Base-by-base conservation (phyloP, 345 rosid genomes). In the Sisymbrium altissimum region DNA sequence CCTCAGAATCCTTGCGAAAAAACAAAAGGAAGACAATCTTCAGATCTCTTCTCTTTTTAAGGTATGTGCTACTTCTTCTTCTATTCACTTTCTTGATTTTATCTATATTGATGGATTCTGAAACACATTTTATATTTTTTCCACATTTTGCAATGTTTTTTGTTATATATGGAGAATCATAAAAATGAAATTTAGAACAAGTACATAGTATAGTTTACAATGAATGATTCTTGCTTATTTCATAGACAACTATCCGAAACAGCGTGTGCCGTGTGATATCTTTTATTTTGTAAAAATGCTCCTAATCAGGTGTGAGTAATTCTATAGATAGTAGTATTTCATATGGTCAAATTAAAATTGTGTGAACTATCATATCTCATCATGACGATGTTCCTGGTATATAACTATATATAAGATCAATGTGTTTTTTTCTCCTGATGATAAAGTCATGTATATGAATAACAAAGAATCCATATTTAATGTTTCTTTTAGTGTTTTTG, bases 1-100 rank as follows among this genome's bases (percentile, higher is more conserved):
- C 54, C 56, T 75, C 63, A 68, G 7, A 41, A 68, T 66, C 29
- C 30, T 50, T 43, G 45, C 17, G 63, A 68, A 57, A 36, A 38
- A 48, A 29, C 39, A 15, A 27, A 13, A 60, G 45, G 57, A 72
- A 50, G 30, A 50, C 15, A 60, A 59, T 49, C 46, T 67, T 67
- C 14, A 67, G 15, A 49, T 61, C 10, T 21, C 56, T 54, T 33
- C 38, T 4, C 3, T 39, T 68, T 33, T 15, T 33, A 61, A 76
- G 79, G 79, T 68, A 76, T 62, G 75, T 61, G 59, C 27, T n/a
- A 33, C 59, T 67, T 67, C 62, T 67, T 67, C 62, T 50, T 50
- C 7, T 17, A 1, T 35, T 39, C 52, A 36, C 0, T 25, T 45
- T 45, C 23, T 46, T 66, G 3, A 15, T 56, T 54, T 41, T 19